Evolutionary conservation across 148 eudicot genomes (phyloP).

Genomic region (Pharnaceum exiguum): DNA sequence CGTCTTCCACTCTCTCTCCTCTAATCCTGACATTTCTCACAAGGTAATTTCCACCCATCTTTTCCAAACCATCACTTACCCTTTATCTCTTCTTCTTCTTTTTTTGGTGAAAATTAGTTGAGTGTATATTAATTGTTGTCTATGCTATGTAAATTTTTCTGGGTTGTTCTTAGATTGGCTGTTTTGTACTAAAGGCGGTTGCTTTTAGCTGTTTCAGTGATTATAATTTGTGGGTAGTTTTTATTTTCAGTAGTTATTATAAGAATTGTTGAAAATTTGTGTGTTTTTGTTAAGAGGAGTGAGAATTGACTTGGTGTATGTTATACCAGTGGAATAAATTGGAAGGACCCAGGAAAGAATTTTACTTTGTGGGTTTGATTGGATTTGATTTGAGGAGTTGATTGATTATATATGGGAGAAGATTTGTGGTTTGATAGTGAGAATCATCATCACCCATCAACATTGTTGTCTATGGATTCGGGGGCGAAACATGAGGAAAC

Average conservation of each 20-base stretch:
- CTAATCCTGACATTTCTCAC: neutral
- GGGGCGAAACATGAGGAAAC: constrained; percentile 57
- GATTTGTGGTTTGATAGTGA: constrained; percentile 56
- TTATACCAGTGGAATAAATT: constrained; percentile 1
- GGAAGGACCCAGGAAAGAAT: neutral
- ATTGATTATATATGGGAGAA: constrained; percentile 37
- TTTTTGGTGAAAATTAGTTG: neutral
- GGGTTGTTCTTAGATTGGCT: neutral
- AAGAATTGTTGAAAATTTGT: constrained; percentile 1
- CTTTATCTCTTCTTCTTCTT: neutral
- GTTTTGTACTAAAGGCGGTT: neutral
- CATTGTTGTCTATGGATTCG: constrained; percentile 75
- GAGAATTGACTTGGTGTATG: constrained; percentile 9
- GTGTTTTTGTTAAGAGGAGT: neutral
- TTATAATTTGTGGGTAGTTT: neutral
- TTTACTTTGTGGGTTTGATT: neutral
- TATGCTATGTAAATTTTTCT: neutral
- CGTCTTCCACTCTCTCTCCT: constrained; percentile 1
- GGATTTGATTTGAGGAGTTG: constrained; percentile 5
- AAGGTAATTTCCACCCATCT: constrained; percentile 1
- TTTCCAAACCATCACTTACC: neutral
- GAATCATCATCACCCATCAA: constrained; percentile 66
- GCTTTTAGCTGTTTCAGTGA: constrained; percentile 5
- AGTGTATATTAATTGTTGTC: neutral
- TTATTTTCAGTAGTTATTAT: neutral